A percentile compares a stretch with the other conserved stretches of the same genome.
These are phyloP conservation scores for Styphnolobium japonicum DNA, from an alignment of 306 rosid genomes.

Conservation along the genomic window DNA sequence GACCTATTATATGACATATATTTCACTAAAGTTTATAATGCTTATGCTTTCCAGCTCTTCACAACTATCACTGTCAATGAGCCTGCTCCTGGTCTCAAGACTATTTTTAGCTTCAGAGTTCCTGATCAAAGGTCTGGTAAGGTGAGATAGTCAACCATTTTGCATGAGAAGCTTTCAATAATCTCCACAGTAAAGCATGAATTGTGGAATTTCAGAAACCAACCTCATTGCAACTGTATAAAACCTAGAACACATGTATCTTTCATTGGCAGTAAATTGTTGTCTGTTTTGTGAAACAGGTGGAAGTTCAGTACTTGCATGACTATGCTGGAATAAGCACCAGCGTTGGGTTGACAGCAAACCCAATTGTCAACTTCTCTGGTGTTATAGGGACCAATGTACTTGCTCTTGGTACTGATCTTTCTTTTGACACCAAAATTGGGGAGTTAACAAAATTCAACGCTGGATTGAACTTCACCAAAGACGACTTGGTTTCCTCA, in stretches of 20 bases:
- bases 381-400: slow-evolving; percentile 70
- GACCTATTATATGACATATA: background rate
- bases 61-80: slow-evolving; percentile 72
- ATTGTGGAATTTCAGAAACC: background rate
- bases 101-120: slow-evolving; percentile 68
- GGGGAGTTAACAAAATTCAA: slow-evolving; percentile 69
- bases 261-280: background rate
- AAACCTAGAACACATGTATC: background rate
- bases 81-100: slow-evolving; percentile 79
- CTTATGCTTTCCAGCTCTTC: slow-evolving; percentile 48
- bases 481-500: slow-evolving; percentile 65
- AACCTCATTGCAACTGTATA: background rate
- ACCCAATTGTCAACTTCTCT: slow-evolving; percentile 77
- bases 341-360: slow-evolving; percentile 81
- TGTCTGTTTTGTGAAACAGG: slow-evolving; percentile 48
- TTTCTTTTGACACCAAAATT: slow-evolving; percentile 66
- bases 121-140: slow-evolving; percentile 95
- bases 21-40: slow-evolving; percentile 5
- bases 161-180: background rate
- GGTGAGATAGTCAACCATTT: slow-evolving; percentile 44
- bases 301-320: slow-evolving; percentile 76
- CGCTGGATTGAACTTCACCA: slow-evolving; percentile 66
- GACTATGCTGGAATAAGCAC: slow-evolving; percentile 79
- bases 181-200: background rate
- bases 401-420: slow-evolving; percentile 69